Evolutionary conservation across 169 alveolate species (phyloP).

Genomic region (Eimeria acervulina): DNA sequence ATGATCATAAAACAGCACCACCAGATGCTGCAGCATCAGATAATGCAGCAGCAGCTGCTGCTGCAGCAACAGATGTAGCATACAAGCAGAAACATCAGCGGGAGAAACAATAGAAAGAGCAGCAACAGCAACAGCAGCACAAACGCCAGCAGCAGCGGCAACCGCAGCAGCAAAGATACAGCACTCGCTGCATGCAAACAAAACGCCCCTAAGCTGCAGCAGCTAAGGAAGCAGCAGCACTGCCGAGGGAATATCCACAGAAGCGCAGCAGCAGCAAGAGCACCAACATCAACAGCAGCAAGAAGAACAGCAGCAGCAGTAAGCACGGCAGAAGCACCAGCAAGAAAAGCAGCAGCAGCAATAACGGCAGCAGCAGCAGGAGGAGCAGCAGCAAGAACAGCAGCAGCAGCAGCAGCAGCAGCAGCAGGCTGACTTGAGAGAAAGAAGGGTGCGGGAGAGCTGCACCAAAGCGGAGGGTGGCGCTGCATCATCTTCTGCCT

Average conservation of each 20-base stretch:
- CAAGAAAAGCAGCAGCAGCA: neutral
- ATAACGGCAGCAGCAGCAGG: neutral
- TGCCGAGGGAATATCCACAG: too few relatives aligned
- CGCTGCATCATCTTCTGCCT: neutral
- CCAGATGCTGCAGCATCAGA: neutral
- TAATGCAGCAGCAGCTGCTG: too few relatives aligned
- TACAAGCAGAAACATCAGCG: neutral
- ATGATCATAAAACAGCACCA: neutral
- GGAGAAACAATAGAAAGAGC: neutral
- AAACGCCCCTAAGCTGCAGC: neutral
- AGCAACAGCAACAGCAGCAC: slow-evolving; percentile 9
- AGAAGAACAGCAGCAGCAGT: neutral
- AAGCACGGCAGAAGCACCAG: neutral
- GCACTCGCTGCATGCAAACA: neutral
- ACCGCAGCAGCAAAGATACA: neutral
- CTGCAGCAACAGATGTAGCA: neutral
- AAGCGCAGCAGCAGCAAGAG: neutral
- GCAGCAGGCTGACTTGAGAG: slow-evolving; percentile 19
- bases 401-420: neutral
- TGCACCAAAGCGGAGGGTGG: slow-evolving; percentile 10
- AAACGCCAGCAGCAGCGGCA: too few relatives aligned
- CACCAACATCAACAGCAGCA: neutral
- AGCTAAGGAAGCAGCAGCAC: too few relatives aligned
- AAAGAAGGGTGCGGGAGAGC: slow-evolving; percentile 29
- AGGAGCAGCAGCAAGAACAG: neutral